Conservation (phyloP, 1,139 yeast genomes). For the Ogataea hybrid region DNA sequence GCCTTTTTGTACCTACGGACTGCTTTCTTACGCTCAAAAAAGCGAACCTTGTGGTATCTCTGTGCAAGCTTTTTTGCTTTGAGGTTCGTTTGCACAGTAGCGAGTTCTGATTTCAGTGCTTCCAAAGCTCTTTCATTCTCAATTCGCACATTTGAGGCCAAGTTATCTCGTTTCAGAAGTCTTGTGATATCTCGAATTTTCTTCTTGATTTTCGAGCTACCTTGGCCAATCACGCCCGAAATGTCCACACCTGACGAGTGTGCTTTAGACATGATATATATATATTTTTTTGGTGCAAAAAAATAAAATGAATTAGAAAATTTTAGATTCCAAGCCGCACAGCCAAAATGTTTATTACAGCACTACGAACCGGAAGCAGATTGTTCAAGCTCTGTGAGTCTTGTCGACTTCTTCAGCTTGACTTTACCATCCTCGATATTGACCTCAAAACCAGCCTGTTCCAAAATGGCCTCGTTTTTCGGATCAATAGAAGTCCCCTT, state of each 20-base stretch:
- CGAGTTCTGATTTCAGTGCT: constrained; percentile 67
- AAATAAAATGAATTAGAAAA: neutral
- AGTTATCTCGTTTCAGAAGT: constrained; percentile 52
- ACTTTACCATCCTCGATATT: constrained; percentile 48
- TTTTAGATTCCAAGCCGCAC: constrained; percentile 1
- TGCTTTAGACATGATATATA: neutral
- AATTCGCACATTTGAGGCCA: constrained; percentile 72
- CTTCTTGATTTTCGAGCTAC: constrained; percentile 60
- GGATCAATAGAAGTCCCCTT: constrained; percentile 49
- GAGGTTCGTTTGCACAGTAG: constrained; percentile 47
- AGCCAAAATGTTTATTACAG: neutral
- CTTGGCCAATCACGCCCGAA: constrained; percentile 28
- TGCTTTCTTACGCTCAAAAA: constrained; percentile 90
- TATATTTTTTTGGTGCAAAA: neutral
- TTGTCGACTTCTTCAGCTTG: constrained; percentile 9
- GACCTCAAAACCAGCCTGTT: constrained; percentile 59
- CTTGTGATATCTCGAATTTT: constrained; percentile 86
- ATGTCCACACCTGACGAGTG: constrained; percentile 26
- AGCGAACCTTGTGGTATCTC: constrained; percentile 91
- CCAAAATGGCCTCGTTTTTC: constrained; percentile 40
- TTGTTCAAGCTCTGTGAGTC: constrained; percentile 8
- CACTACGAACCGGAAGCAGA: neutral
- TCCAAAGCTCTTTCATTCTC: constrained; percentile 87
- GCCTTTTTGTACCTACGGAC: constrained; percentile 68
- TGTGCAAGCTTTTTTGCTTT: constrained; percentile 61